Evolutionary conservation across 441 rosid species (phyloP).

Genomic region (Rhodomyrtus psidioides): DNA sequence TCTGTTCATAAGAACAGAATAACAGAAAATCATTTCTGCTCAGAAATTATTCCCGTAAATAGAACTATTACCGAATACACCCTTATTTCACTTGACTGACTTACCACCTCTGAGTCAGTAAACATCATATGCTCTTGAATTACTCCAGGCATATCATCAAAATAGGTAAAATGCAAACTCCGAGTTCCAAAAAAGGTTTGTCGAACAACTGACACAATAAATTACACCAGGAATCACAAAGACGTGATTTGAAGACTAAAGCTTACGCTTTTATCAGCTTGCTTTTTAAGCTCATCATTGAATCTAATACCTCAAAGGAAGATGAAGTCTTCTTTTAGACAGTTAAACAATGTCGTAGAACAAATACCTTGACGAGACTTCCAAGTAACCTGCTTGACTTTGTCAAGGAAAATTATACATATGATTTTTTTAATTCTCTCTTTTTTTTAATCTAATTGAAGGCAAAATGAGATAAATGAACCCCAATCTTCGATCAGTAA

Average conservation of each 20-base stretch:
- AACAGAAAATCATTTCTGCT: no score
- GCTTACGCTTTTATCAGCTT: neutral
- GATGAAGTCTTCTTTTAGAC: neutral
- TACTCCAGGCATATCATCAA: neutral
- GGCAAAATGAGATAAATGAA: no score
- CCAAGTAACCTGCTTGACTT: neutral
- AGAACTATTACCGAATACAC: no score
- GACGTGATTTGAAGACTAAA: neutral
- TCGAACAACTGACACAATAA: neutral
- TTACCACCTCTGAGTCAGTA: neutral
- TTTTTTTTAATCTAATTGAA: neutral
- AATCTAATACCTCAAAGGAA: neutral
- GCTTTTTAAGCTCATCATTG: neutral
- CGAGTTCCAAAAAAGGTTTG: neutral
- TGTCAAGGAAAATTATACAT: neutral
- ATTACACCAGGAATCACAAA: neutral
- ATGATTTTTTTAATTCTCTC: neutral
- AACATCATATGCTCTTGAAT: neutral
- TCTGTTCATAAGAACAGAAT: no score
- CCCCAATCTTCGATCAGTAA: rapidly evolving
- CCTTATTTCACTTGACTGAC: neutral
- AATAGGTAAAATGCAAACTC: neutral
- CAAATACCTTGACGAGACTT: neutral
- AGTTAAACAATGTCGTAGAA: neutral
- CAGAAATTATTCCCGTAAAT: no score